phyloP scores from a whole-genome alignment of 2,329 filamentous ascomycete genomes.

The Conoideocrella luteorostrata region DNA sequence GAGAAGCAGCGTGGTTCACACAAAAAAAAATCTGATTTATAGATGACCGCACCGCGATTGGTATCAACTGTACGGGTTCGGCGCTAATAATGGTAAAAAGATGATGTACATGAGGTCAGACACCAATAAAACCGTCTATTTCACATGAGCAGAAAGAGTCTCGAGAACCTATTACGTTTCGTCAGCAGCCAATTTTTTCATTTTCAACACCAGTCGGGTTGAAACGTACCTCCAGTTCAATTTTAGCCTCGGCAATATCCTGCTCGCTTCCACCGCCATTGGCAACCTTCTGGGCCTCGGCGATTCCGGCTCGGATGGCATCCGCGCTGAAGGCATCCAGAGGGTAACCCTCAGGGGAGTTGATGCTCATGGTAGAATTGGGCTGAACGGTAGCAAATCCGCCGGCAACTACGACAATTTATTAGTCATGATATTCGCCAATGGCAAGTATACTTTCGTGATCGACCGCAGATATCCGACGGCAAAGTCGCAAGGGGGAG shows the following conservation, averaged over 20 bases:
- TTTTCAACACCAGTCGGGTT: not conserved
- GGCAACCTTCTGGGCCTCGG: constrained; percentile 93
- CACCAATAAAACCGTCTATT: constrained; percentile 55
- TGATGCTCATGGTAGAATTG: constrained; percentile 92
- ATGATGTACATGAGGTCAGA: constrained; percentile 37
- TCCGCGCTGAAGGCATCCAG: constrained; percentile 95
- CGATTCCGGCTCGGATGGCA: constrained; percentile 79
- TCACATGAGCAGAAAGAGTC: constrained; percentile 72
- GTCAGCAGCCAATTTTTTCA: not conserved
- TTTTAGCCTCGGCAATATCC: constrained; percentile 97
- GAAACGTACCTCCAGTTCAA: constrained; percentile 80
- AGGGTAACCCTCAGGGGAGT: constrained; percentile 91
- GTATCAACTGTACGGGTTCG: constrained; percentile 29
- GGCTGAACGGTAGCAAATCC: constrained; percentile 97
- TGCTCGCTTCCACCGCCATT: constrained; percentile 87
- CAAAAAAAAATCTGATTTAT: constrained; percentile 4
- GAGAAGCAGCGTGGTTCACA: not conserved
- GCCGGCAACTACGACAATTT: constrained; percentile 66
- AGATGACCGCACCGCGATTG: constrained; percentile 21
- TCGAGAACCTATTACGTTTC: constrained; percentile 60
- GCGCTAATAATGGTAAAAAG: constrained; percentile 28
- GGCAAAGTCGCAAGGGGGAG: too few species aligned
- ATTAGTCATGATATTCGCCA: constrained; percentile 7
- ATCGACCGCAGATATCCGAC: too few species aligned
- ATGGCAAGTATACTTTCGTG: not conserved